Percentiles rank a stretch among this genome's conserved stretches.
phyloP scores from a whole-genome alignment of 352 stramenopile species.

The Thraustochytrium sp. region DNA sequence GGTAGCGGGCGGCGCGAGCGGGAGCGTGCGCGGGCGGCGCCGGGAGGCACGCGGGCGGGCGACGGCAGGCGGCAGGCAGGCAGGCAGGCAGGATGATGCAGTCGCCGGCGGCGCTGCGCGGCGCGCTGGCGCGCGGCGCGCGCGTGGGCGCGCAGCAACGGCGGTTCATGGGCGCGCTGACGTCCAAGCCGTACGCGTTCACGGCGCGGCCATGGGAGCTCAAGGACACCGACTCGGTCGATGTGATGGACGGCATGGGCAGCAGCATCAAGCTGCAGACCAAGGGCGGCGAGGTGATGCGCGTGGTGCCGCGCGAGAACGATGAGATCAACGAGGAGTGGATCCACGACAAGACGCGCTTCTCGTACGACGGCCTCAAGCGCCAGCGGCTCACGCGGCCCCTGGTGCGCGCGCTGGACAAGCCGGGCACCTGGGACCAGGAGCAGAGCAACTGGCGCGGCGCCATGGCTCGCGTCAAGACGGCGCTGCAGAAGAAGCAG shows the following conservation, averaged over 20 bases:
- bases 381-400: slow-evolving; percentile 38
- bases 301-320: slow-evolving; percentile 39
- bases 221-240: slow-evolving; percentile 31
- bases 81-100: neutral
- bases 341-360: slow-evolving; percentile 46
- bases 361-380: slow-evolving; percentile 46
- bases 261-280: slow-evolving; percentile 26
- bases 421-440: neutral
- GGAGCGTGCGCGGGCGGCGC: too few relatives aligned
- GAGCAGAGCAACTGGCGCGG: slow-evolving; percentile 27
- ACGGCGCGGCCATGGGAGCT: slow-evolving; percentile 42
- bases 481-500: slow-evolving; percentile 7
- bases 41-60: too few relatives aligned
- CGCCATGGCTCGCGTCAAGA: slow-evolving; percentile 6
- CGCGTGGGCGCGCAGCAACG: neutral
- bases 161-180: slow-evolving; percentile 35
- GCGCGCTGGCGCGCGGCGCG: neutral
- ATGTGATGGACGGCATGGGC: slow-evolving; percentile 33
- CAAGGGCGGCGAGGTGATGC: slow-evolving; percentile 41
- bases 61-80: neutral
- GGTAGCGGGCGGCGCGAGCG: too few relatives aligned
- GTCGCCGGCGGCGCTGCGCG: neutral
- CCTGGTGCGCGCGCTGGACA: neutral
- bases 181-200: slow-evolving; percentile 42
- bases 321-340: slow-evolving; percentile 47